These are phyloP conservation scores for Iodosphaeria phyllophila DNA, from an alignment of 2,329 filamentous ascomycete species.

Conservation along the genomic window DNA sequence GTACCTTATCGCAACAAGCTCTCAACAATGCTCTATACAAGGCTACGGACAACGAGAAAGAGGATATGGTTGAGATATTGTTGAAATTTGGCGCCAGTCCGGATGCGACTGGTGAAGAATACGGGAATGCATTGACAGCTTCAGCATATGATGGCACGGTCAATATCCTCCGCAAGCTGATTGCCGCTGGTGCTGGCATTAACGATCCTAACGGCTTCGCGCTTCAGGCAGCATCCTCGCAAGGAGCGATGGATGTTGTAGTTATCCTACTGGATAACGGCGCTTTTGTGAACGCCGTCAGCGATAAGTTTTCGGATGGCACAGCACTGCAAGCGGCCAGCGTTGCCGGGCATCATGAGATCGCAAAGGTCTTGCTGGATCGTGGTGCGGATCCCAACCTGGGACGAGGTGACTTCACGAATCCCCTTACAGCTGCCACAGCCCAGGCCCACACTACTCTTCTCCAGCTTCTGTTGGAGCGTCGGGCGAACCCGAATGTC, in stretches of 20 bases:
- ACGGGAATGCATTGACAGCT: slow-evolving; percentile 18
- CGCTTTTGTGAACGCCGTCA: slow-evolving; percentile 16
- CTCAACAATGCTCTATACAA: slow-evolving; percentile 17
- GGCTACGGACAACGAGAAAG: slow-evolving; percentile 20
- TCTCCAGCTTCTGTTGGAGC: slow-evolving; percentile 15
- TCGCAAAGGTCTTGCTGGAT: slow-evolving; percentile 18
- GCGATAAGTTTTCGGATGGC: slow-evolving; percentile 12
- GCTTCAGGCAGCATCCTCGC: slow-evolving; percentile 17
- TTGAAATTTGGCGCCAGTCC: slow-evolving; percentile 16
- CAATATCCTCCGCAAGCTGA: slow-evolving; percentile 12
- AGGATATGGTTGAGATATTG: slow-evolving; percentile 16
- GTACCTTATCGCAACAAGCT: slow-evolving; percentile 12
- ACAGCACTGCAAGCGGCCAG: slow-evolving; percentile 22
- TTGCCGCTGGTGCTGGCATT: slow-evolving; percentile 15
- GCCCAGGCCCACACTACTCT: too few relatives aligned
- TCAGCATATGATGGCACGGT: slow-evolving; percentile 19
- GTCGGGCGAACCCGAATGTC: slow-evolving; percentile 17
- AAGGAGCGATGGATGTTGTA: slow-evolving; percentile 17
- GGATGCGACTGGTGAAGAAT: slow-evolving; percentile 18
- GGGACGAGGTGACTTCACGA: too few relatives aligned
- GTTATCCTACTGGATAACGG: slow-evolving; percentile 15
- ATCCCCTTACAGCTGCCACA: too few relatives aligned
- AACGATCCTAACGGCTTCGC: slow-evolving; percentile 18
- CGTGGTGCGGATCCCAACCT: slow-evolving; percentile 18
- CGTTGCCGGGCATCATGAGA: slow-evolving; percentile 14